Percentiles rank a stretch among this genome's conserved stretches.
These are phyloP conservation scores for Mycena citricolor DNA, from an alignment of 1,284 basidiomycete genomes.

Conservation along the genomic window DNA sequence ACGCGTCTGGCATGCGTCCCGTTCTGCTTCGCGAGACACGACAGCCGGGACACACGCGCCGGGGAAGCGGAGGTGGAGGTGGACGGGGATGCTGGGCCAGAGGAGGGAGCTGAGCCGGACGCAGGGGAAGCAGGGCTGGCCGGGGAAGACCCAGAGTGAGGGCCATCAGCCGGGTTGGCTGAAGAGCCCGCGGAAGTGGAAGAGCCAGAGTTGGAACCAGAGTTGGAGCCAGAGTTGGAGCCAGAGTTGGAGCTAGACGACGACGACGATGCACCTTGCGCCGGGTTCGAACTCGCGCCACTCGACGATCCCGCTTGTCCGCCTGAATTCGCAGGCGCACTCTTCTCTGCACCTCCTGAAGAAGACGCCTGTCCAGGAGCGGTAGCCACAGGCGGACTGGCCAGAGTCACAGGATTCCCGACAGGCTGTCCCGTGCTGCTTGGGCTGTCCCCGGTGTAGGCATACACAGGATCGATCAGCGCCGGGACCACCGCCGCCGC, in stretches of 20 bases:
- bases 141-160: too few species aligned
- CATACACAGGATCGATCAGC: conserved; percentile 39
- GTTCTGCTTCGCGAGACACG: too few species aligned
- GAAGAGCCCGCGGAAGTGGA: too few species aligned
- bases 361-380: neutral
- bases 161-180: too few species aligned
- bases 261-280: too few species aligned
- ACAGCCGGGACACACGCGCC: too few species aligned
- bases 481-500: conserved; percentile 33
- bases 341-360: neutral
- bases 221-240: neutral
- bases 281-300: neutral
- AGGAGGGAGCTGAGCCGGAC: too few species aligned
- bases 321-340: neutral
- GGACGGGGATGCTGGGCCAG: too few species aligned
- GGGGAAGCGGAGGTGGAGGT: too few species aligned
- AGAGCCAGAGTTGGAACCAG: too few species aligned
- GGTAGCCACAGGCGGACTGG: neutral
- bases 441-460: conserved; percentile 35
- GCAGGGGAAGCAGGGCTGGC: too few species aligned
- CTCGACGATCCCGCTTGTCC: neutral
- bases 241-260: neutral
- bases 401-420: conserved; percentile 10
- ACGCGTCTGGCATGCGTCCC: too few species aligned
- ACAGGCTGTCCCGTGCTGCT: conserved; percentile 28